A percentile compares a stretch with the other conserved stretches of the same genome.
These are phyloP conservation scores for Arctium lappa DNA, from an alignment of 129 eudicot genomes.

Conservation along the genomic window DNA sequence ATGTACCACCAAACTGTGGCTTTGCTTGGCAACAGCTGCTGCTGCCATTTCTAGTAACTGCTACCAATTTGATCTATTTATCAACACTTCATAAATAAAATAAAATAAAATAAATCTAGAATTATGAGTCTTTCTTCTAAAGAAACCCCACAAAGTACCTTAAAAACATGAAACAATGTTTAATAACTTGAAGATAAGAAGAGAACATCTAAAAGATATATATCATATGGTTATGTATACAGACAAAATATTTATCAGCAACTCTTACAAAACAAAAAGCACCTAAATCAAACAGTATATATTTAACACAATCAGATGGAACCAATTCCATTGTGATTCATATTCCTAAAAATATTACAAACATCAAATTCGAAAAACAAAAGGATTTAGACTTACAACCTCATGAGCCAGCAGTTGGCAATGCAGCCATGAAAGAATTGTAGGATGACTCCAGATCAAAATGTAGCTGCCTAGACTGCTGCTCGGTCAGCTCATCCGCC, in stretches of 20 bases:
- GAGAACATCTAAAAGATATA: not conserved
- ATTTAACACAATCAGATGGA: not conserved
- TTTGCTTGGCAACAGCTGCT: slow-evolving; percentile 8
- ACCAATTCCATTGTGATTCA: not conserved
- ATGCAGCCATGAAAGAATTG: slow-evolving; percentile 88
- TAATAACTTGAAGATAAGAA: not conserved
- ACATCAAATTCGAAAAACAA: not conserved
- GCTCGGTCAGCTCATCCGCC: slow-evolving; percentile 82
- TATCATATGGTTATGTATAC: not conserved
- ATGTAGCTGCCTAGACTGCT: slow-evolving; percentile 89
- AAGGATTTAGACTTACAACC: not conserved
- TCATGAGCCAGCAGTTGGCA: slow-evolving; percentile 74
- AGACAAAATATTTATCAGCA: not conserved
- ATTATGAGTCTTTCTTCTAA: not conserved
- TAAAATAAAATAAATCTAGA: not conserved
- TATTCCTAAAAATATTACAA: not conserved
- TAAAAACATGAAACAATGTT: slow-evolving; percentile 6
- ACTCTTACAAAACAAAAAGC: not conserved
- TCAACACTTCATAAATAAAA: not conserved
- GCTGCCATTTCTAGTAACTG: not conserved
- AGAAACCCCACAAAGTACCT: not conserved
- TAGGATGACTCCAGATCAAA: slow-evolving; percentile 89
- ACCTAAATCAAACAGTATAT: not conserved
- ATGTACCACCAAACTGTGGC: slow-evolving; percentile 27
- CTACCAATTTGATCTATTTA: not conserved